A percentile compares a stretch with the other conserved stretches of the same genome.
phyloP scores from a whole-genome alignment of 371 early-diverging fungal species.

The Mucor plumbeus region DNA sequence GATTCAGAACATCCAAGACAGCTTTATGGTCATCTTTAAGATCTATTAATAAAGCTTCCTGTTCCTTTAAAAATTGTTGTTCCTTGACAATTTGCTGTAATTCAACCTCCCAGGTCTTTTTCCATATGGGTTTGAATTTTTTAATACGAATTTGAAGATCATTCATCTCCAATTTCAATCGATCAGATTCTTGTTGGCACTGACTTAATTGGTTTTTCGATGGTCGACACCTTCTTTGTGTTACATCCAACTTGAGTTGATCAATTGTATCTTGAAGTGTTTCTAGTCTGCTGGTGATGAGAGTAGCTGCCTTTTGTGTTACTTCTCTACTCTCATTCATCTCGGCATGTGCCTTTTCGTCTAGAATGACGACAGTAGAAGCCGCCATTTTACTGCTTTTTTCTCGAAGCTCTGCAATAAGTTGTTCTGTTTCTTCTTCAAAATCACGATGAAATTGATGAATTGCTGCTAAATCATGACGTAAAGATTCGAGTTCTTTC shows the following conservation, averaged over 20 bases:
- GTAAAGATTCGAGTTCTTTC: constrained; percentile 15
- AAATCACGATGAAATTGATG: constrained; percentile 5
- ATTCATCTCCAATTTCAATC: constrained; percentile 50
- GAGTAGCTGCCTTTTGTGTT: constrained; percentile 60
- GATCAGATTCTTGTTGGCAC: constrained; percentile 54
- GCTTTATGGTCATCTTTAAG: constrained; percentile 68
- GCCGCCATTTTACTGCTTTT: constrained; percentile 9
- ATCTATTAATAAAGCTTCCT: constrained; percentile 69
- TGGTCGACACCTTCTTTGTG: constrained; percentile 71
- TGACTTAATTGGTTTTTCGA: constrained; percentile 56
- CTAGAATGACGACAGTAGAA: constrained; percentile 31
- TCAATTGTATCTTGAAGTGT: constrained; percentile 74
- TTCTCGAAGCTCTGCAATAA: constrained; percentile 13
- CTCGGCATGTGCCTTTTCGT: constrained; percentile 41
- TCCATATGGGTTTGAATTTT: constrained; percentile 71
- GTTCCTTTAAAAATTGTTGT: constrained; percentile 79
- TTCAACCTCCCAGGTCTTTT: constrained; percentile 81
- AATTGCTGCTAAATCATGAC: constrained; percentile 12
- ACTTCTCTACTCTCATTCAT: constrained; percentile 66
- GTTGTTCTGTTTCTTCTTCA: not conserved
- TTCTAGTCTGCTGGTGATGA: constrained; percentile 64
- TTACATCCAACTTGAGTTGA: constrained; percentile 79
- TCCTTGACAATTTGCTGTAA: constrained; percentile 80
- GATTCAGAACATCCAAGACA: constrained; percentile 59
- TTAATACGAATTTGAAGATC: constrained; percentile 58